These are phyloP conservation scores for Colletotrichum coccodes DNA, from an alignment of 2,329 filamentous ascomycete genomes.

Conservation along the genomic window DNA sequence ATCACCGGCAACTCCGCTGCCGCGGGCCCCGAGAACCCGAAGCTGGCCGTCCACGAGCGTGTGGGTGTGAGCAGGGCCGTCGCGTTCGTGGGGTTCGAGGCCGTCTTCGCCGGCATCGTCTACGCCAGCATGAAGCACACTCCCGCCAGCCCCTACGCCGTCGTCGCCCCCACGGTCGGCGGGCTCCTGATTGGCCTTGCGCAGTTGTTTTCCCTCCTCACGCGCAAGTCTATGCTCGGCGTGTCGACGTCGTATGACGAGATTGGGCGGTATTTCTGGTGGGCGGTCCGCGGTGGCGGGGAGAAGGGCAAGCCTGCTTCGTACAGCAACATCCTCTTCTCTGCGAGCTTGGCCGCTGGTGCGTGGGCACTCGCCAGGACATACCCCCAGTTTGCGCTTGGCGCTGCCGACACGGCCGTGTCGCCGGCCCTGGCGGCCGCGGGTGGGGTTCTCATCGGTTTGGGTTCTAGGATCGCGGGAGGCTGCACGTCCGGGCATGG, in stretches of 20 bases:
- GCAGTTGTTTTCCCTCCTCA: constrained; percentile 65
- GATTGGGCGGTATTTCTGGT: constrained; percentile 64
- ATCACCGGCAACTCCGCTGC: constrained; percentile 42
- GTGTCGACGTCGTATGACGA: constrained; percentile 72
- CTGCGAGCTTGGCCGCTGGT: constrained; percentile 59
- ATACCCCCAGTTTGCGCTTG: constrained; percentile 42
- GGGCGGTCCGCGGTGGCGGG: constrained; percentile 45
- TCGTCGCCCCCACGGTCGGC: constrained; percentile 59
- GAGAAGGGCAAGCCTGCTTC: constrained; percentile 42
- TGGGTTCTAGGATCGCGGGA: constrained; percentile 71
- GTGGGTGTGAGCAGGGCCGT: constrained; percentile 50
- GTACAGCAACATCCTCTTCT: constrained; percentile 61
- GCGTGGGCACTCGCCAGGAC: constrained; percentile 50
- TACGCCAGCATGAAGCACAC: constrained; percentile 46
- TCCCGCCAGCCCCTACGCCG: constrained; percentile 41
- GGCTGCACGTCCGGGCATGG: constrained; percentile 78
- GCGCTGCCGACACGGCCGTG: constrained; percentile 41
- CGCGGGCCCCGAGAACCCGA: constrained; percentile 35
- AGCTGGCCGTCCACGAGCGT: constrained; percentile 49
- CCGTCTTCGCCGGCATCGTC: constrained; percentile 52
- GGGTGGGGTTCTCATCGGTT: constrained; percentile 66
- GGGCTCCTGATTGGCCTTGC: constrained; percentile 68
- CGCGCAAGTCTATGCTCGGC: constrained; percentile 65
- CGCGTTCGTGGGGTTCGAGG: constrained; percentile 55
- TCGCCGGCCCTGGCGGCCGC: constrained; percentile 52